Evolutionary conservation across 2,329 filamentous ascomycete species (phyloP), one percentile per base, ranked within the genome.

Genomic region (Xylariaceae sp.): DNA sequence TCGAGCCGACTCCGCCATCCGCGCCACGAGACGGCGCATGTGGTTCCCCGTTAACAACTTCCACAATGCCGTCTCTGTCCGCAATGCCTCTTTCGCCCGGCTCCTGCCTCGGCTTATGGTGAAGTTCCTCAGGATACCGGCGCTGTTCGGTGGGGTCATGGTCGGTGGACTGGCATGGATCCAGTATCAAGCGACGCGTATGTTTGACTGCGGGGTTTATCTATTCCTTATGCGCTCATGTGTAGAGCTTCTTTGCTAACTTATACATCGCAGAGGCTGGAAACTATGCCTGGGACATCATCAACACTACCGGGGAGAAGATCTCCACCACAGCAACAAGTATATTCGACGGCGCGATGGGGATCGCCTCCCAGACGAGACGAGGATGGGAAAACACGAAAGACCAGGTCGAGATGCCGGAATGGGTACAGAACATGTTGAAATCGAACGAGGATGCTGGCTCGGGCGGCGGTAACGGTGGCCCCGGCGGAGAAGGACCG

Each of bases 151-250:
- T 48, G 92, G 91, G 48, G 83, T 92, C 51, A 90, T 92, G 70
- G 84, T 99, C 65, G 92, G 90, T 11, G 90, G 89, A 2, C 77
- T 95, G 60, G 92, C 92, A 30, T 99, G 96, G 82, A 78, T 99
- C 53, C 94, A 99, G 73, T 97, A 99, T 73, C 94, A 99, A 75
- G 93, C 94, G 64, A 86, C 88, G 58, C 89, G 89, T 92, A 82
- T 64, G 89, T 82, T 61, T 41, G 18, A 41, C 10, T 51, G 49
- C n/a, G 18, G 18, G 13, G 8, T 35, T 6, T 4, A 34, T 2
- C 5, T 13, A 7, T 30, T 2, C 10, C 23, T 4, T 10, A 41
- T 44, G 47, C 23, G 9, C 47, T 13, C 17, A 10, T n/a, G 2
- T 13, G 2, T 49, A 15, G 18, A 18, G 13, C 18, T 45, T 6